phyloP scores from a whole-genome alignment of 768 basidiomycete species.

The Tylopilus plumbeoviolaceoides region DNA sequence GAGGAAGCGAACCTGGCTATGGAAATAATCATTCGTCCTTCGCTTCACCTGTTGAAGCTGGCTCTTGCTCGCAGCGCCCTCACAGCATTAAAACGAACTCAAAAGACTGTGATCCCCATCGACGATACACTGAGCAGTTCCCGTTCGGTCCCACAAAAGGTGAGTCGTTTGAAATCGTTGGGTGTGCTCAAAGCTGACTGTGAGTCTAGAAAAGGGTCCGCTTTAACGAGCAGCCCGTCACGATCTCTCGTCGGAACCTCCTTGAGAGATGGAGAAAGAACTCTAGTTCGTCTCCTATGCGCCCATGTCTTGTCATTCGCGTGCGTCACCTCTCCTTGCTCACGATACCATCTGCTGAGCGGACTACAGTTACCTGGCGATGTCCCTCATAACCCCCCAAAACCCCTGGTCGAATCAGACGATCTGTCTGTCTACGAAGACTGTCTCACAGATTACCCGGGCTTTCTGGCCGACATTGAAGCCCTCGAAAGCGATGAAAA shows the following conservation, averaged over 20 bases:
- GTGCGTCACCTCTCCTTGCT: constrained; percentile 10
- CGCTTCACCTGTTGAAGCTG: constrained; percentile 21
- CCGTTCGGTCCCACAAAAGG: constrained; percentile 14
- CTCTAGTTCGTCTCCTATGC: constrained; percentile 14
- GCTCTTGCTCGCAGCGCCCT: constrained; percentile 4
- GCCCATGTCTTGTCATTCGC: constrained; percentile 28
- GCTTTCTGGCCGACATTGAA: constrained; percentile 16
- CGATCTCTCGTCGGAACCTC: constrained; percentile 18
- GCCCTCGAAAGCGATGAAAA: constrained; percentile 14
- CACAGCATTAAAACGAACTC: constrained; percentile 5
- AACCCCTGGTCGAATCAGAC: constrained; percentile 12
- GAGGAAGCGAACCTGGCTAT: constrained; percentile 16
- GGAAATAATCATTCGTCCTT: constrained; percentile 22
- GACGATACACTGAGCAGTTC: constrained; percentile 8
- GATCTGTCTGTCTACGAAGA: constrained; percentile 27
- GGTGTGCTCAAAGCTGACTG: constrained; percentile 1
- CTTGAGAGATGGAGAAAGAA: constrained; percentile 14
- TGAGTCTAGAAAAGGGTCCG: constrained; percentile 21
- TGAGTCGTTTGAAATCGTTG: background rate
- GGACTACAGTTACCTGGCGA: constrained; percentile 13
- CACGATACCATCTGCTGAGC: background rate
- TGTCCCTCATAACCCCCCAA: background rate
- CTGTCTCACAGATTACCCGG: constrained; percentile 21
- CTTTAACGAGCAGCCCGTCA: constrained; percentile 25
- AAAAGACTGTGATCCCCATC: constrained; percentile 2